phyloP scores from a whole-genome alignment of 208 protist species.

The Acanthamoeba royreba region DNA sequence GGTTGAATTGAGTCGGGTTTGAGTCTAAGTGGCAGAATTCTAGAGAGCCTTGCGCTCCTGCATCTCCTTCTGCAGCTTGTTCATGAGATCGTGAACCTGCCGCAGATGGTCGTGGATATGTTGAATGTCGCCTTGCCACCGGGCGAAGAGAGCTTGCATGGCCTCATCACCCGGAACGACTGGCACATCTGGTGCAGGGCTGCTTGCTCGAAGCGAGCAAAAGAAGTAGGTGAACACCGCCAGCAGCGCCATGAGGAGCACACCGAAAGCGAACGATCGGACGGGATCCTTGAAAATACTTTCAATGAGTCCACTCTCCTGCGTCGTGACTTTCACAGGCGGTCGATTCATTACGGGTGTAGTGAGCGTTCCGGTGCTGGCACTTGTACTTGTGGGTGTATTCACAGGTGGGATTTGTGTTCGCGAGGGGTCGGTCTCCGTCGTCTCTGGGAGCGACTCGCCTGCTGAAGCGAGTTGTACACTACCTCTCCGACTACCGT shows the following conservation, averaged over 20 bases:
- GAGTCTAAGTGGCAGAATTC: no score
- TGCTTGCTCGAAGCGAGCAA: no score
- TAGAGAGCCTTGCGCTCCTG: no score
- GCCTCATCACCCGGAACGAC: background rate
- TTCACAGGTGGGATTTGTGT: no score
- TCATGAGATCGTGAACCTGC: background rate
- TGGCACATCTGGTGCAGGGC: background rate
- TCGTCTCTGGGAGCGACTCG: no score
- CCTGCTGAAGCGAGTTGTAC: no score
- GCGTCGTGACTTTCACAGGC: background rate
- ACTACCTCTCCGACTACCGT: no score
- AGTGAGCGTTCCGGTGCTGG: no score
- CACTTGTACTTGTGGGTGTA: no score
- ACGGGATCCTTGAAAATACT: background rate
- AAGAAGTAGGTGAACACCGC: background rate
- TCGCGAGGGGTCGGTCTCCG: no score
- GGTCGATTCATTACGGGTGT: no score
- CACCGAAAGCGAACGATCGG: background rate
- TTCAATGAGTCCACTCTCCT: background rate
- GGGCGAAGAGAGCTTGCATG: background rate
- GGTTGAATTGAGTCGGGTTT: no score
- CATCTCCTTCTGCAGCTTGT: background rate
- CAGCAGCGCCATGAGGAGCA: background rate
- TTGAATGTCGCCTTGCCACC: background rate
- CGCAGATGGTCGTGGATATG: background rate